Base-by-base conservation (phyloP, 2,329 filamentous ascomycete species). In the Coleophoma cylindrospora region DNA sequence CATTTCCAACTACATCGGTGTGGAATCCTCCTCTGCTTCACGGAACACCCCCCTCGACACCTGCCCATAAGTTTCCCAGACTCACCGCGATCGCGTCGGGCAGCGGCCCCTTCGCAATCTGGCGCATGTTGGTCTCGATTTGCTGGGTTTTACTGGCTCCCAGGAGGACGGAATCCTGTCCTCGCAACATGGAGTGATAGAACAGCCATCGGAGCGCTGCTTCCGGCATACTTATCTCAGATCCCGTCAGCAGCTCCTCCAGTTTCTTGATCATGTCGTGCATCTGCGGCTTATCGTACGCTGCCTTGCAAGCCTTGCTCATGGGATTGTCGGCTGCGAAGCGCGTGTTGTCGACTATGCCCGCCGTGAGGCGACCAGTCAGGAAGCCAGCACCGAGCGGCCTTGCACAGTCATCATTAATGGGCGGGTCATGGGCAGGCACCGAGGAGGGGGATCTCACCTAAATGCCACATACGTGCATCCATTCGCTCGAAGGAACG, bases 181-280 rank as follows among this genome's bases (percentile, higher is more conserved):
- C 45, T 5, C 38, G 27, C 0, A 66, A 17, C 61, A 19, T 62
- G 63, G 2, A 64, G 55, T 46, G 68, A 61, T 32, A 74, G 52
- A 14, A 68, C 50, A 43, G 73, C 70, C 40, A 77, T 53, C 5
- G 70, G 72, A 48, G 69, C 64, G 48, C 76, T 74, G 51, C 70
- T 70, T 17, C 54, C 4, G 51, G 47, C 8, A 43, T 56, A 50
- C 32, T 71, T 66, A 48, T 71, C 68, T 65, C 66, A 72, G 55
- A 61, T 22, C 62, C 67, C 56, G 65, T 68, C 55, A 57, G 64
- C 54, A 50, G 66, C 73, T 54, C 72, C 68, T 55, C 53, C 63
- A 55, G 58, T 65, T 48, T 66, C 68, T 47, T 64, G 71, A 60
- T 69, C 71, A 54, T 49, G 3, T 36, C 15, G 33, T 67, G 72